Evolutionary conservation across 2,329 filamentous ascomycete genomes (phyloP).

Genomic region (Trichoderma sp.): DNA sequence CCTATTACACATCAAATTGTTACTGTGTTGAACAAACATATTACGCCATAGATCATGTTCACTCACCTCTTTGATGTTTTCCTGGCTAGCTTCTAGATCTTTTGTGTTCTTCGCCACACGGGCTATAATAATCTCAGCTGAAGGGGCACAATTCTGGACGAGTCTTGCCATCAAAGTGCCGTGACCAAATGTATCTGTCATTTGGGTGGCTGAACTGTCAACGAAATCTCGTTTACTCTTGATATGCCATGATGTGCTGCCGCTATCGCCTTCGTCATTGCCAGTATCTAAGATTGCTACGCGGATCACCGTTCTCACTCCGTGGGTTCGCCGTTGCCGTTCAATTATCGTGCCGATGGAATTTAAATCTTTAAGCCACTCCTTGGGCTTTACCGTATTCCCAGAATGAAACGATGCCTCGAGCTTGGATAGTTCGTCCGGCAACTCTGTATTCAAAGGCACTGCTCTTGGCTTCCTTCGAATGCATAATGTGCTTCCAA

Average conservation of each 20-base stretch:
- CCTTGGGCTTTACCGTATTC: not conserved
- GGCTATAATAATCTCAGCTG: not conserved
- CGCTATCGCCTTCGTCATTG: not conserved
- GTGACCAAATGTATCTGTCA: not conserved
- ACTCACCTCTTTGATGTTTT: not conserved
- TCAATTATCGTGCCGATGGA: too few relatives aligned
- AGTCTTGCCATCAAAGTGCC: not conserved
- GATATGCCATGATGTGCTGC: not conserved
- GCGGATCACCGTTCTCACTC: not conserved
- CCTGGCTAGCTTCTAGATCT: not conserved
- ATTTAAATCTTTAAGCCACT: not conserved
- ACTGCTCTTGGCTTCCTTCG: not conserved
- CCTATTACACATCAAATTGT: slow-evolving; percentile 12
- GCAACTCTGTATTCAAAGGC: not conserved
- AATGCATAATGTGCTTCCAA: not conserved
- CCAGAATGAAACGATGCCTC: not conserved
- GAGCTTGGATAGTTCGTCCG: not conserved
- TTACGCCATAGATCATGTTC: accelerated
- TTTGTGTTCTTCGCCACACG: not conserved
- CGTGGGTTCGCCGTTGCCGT: too few relatives aligned
- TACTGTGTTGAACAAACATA: not conserved
- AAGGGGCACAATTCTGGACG: not conserved
- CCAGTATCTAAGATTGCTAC: not conserved
- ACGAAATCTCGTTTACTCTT: not conserved
- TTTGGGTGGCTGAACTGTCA: not conserved